Conservation (phyloP, 225 moss, liverwort and hornwort genomes). For the Straminergon stramineum region DNA sequence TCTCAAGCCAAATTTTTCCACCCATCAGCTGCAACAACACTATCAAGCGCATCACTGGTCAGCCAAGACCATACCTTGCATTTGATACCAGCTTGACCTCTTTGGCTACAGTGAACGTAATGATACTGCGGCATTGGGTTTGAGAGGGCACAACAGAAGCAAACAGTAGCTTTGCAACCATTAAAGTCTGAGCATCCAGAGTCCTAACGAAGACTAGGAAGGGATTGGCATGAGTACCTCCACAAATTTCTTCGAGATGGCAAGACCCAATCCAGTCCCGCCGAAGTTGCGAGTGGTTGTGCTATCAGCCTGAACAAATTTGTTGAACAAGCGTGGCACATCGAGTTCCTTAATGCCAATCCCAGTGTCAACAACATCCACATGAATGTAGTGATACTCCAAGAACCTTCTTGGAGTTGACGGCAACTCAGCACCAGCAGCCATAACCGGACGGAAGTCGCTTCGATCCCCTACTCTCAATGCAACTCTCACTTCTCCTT, state of each 20-base stretch:
- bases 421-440: slow-evolving; percentile 32
- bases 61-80: neutral
- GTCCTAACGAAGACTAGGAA: neutral
- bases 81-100: neutral
- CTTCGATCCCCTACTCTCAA: slow-evolving; percentile 46
- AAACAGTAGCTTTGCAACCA: neutral
- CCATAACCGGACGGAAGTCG: slow-evolving; percentile 52
- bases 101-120: neutral
- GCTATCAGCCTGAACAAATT: slow-evolving; percentile 90
- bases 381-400: slow-evolving; percentile 43
- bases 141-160: neutral
- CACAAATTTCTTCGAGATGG: slow-evolving; percentile 59
- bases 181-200: neutral
- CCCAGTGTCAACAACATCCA: slow-evolving; percentile 71
- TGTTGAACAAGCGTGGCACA: slow-evolving; percentile 73
- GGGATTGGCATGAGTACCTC: slow-evolving; percentile 18
- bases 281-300: slow-evolving; percentile 71
- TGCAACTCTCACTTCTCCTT: slow-evolving; percentile 57
- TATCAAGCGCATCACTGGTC: neutral
- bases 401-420: slow-evolving; percentile 11
- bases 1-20: slow-evolving; percentile 60
- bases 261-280: slow-evolving; percentile 86
- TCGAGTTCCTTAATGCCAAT: slow-evolving; percentile 61
- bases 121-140: neutral
- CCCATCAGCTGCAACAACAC: slow-evolving; percentile 59